Base-by-base conservation (phyloP, 441 rosid genomes). In the Adansonia grandidieri region DNA sequence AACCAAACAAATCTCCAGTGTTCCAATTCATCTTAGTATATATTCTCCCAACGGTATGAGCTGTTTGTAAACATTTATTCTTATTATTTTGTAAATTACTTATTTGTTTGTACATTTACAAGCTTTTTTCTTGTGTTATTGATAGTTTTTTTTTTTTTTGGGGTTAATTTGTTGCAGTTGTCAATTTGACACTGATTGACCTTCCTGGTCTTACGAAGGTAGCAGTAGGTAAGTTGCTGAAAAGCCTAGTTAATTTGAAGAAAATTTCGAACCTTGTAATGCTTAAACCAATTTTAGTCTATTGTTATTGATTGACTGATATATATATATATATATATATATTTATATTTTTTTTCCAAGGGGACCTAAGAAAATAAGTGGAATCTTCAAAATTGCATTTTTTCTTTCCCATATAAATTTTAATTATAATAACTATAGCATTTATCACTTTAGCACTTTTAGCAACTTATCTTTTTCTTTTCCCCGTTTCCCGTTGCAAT, bases 171-270 rank as follows among this genome's bases (percentile, higher is more conserved):
- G 17, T 51, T 81, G 85, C 93, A 93, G 99, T 96, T 86, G 99
- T 96, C 81, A 96, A 96, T 91, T 85, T 96, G 91, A 96, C 99
- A n/a, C 80, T 96, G 82, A 80, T 96, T 74, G 99, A 96, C 88
- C 98, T 96, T 89, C 98, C 99, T 57, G 98, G 99, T 78, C 97
- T 96, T 63, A 96, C 99, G 22, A 96, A 96, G 87, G 97, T 96
- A 32, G 99, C 99, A 73, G 90, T 96, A 66, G 99, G 99, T 96
- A 84, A 89, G 95, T 87, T 79, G 66, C 80, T 7, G 57, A 22
- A 69, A 69, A 6, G 9, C 44, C 58, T 48, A 61, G 32, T 28
- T 28, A 24, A 70, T 71, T n/a, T 9, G 28, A 9, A 4, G 13
- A 14, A 22, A 24, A 28, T 71, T 28, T 5, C 24, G 8, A 51